Conservation (phyloP, 805 yeast genomes). For the Cyberlindnera meyerae region DNA sequence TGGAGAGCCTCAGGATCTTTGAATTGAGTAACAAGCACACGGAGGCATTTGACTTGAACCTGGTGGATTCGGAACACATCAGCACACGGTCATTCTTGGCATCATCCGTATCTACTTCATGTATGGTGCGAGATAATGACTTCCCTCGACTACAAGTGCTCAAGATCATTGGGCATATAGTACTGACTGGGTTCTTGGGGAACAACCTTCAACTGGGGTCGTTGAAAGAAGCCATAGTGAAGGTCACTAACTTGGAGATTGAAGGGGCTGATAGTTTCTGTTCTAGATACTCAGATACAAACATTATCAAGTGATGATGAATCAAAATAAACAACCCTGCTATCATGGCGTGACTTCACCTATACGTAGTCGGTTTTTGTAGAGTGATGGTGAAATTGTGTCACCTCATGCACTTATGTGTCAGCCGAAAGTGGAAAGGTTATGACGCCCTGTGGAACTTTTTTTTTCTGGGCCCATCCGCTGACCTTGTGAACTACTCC, state of each 20-base stretch:
- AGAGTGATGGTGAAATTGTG: too few relatives aligned
- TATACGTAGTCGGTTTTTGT: too few relatives aligned
- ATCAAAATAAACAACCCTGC: too few relatives aligned
- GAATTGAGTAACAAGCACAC: constrained; percentile 21
- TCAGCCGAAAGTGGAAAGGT: constrained; percentile 1
- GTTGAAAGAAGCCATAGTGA: constrained; percentile 7
- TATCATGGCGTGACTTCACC: too few relatives aligned
- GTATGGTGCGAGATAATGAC: constrained; percentile 6
- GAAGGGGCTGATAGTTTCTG: constrained; percentile 5
- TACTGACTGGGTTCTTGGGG: constrained; percentile 7
- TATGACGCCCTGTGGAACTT: constrained; percentile 1
- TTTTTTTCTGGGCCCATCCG: too few relatives aligned
- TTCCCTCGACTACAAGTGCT: constrained; percentile 4
- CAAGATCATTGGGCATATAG: constrained; percentile 13
- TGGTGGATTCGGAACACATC: constrained; percentile 12
- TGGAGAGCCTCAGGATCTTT: constrained; percentile 17
- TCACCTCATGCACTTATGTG: too few relatives aligned
- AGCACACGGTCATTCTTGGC: constrained; percentile 7
- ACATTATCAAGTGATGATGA: too few relatives aligned
- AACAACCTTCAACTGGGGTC: constrained; percentile 4
- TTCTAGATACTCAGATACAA: too few relatives aligned
- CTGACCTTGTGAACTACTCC: too few relatives aligned
- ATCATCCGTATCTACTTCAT: constrained; percentile 12
- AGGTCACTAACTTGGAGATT: constrained; percentile 11
- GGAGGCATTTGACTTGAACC: constrained; percentile 21